A percentile compares a stretch with the other conserved stretches of the same genome.
Conservation (phyloP, 805 yeast species). For the Ogataea salicorniae region DNA sequence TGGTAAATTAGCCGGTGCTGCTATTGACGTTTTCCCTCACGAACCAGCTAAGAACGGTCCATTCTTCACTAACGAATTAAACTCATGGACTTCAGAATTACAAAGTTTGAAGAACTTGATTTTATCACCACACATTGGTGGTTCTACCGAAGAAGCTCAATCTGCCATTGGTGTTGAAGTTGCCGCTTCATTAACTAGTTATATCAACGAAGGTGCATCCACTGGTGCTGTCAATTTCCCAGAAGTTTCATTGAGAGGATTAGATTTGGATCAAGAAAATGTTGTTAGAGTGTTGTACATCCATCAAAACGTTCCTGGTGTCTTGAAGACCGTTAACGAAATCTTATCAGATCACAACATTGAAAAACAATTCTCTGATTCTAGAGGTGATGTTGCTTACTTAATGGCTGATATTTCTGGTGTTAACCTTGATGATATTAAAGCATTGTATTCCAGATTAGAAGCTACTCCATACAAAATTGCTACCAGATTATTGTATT, state of each 20-base stretch:
- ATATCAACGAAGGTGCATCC: slow-evolving; percentile 93
- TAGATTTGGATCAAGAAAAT: slow-evolving; percentile 80
- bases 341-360: slow-evolving; percentile 91
- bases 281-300: slow-evolving; percentile 91
- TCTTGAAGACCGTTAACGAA: slow-evolving; percentile 93
- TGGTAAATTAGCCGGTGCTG: slow-evolving; percentile 95
- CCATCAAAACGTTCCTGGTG: slow-evolving; percentile 99
- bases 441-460: slow-evolving; percentile 74
- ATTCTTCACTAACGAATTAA: slow-evolving; percentile 66
- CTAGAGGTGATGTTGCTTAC: slow-evolving; percentile 93
- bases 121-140: slow-evolving; percentile 97
- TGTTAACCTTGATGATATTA: slow-evolving; percentile 78
- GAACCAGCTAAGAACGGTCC: slow-evolving; percentile 98
- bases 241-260: slow-evolving; percentile 85
- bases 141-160: slow-evolving; percentile 99
- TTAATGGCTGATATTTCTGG: slow-evolving; percentile 95
- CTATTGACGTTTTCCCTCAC: slow-evolving; percentile 91
- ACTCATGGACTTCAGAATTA: slow-evolving; percentile 80
- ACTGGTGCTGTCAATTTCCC: slow-evolving; percentile 98
- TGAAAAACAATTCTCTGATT: slow-evolving; percentile 97
- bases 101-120: slow-evolving; percentile 80
- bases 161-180: slow-evolving; percentile 96
- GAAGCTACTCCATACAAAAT: slow-evolving; percentile 88
- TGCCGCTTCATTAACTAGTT: slow-evolving; percentile 75
- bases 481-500: slow-evolving; percentile 85